phyloP scores from a whole-genome alignment of 2,329 filamentous ascomycete species.

The Pezicula radicicola region DNA sequence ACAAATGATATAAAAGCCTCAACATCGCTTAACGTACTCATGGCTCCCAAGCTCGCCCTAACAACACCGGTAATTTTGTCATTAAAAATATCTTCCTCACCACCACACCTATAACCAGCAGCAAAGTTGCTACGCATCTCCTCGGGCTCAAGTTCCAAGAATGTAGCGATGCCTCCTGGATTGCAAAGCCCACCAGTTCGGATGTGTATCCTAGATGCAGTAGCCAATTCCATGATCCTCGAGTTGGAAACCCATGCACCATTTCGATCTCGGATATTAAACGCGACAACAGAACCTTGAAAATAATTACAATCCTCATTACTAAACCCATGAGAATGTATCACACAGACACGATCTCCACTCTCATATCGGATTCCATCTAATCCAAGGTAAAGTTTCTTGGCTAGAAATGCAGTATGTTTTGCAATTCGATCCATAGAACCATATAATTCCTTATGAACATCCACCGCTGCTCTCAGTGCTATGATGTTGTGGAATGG shows the following conservation, averaged over 20 bases:
- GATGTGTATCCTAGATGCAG: slow-evolving; percentile 75
- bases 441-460: slow-evolving; percentile 67
- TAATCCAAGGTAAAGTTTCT: slow-evolving; percentile 49
- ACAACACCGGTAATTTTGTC: slow-evolving; percentile 88
- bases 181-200: slow-evolving; percentile 90
- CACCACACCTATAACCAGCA: slow-evolving; percentile 79
- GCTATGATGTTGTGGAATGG: slow-evolving; percentile 89
- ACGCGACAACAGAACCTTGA: slow-evolving; percentile 75
- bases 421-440: slow-evolving; percentile 64
- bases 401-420: slow-evolving; percentile 66
- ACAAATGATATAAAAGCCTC: slow-evolving; percentile 54
- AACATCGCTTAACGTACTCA: slow-evolving; percentile 79
- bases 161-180: slow-evolving; percentile 76
- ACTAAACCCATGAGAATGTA: slow-evolving; percentile 31
- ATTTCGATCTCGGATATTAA: slow-evolving; percentile 70
- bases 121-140: slow-evolving; percentile 86
- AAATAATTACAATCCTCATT: slow-evolving; percentile 24
- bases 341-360: slow-evolving; percentile 23
- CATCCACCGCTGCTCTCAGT: slow-evolving; percentile 67
- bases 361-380: slow-evolving; percentile 49
- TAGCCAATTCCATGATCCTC: slow-evolving; percentile 85
- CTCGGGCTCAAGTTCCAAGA: slow-evolving; percentile 71
- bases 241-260: slow-evolving; percentile 76
- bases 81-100: slow-evolving; percentile 74
- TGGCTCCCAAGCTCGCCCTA: slow-evolving; percentile 81